Percentiles rank a stretch among this genome's conserved stretches.
These are phyloP conservation scores for Calcarisporium arbuscula DNA, from an alignment of 2,329 filamentous ascomycete species.

Conservation along the genomic window DNA sequence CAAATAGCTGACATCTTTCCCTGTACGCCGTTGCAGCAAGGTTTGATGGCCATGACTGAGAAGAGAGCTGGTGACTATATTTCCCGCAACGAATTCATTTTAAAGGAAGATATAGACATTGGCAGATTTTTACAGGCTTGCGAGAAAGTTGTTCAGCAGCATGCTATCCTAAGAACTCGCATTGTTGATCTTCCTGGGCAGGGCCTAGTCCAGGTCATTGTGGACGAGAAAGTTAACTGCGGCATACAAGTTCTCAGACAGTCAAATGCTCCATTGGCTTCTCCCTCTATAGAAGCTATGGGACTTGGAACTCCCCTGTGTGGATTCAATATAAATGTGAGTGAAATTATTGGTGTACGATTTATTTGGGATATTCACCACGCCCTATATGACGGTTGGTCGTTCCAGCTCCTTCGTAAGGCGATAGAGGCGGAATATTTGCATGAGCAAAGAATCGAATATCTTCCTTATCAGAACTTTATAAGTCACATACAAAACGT, in stretches of 20 bases:
- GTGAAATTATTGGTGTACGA: too few species aligned
- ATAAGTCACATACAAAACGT: background rate
- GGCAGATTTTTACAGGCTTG: background rate
- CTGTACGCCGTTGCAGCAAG: background rate
- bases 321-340: too few species aligned
- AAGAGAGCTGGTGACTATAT: background rate
- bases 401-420: background rate
- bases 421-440: background rate
- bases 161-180: background rate
- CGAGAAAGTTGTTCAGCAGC: background rate
- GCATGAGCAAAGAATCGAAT: background rate
- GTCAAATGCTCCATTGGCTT: too few species aligned
- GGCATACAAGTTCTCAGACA: too few species aligned
- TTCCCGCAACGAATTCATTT: background rate
- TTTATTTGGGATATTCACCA: background rate
- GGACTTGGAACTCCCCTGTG: too few species aligned
- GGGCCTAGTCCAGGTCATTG: too few species aligned
- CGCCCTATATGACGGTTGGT: background rate
- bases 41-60: background rate
- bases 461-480: background rate
- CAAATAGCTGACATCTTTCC: background rate
- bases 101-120: background rate
- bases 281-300: too few species aligned
- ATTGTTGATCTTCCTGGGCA: background rate
- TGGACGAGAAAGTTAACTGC: too few species aligned